phyloP scores from a whole-genome alignment of 805 yeast genomes.

The Cephaloascus fragrans region DNA sequence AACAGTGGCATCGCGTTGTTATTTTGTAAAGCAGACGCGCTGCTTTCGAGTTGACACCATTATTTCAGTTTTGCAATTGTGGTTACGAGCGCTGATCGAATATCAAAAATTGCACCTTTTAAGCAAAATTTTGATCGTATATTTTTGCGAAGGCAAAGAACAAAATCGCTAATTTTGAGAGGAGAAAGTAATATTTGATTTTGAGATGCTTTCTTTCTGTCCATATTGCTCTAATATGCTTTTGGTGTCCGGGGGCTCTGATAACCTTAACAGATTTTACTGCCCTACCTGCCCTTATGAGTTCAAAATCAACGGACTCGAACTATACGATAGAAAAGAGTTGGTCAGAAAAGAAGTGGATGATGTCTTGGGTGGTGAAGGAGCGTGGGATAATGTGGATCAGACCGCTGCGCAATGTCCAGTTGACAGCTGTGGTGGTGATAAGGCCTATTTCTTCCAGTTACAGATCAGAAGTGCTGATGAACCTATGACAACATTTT shows the following conservation, averaged over 20 bases:
- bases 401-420: constrained; percentile 94
- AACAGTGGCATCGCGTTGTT: no score
- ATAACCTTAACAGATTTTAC: constrained; percentile 57
- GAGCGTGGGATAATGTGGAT: constrained; percentile 98
- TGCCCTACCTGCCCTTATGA: constrained; percentile 96
- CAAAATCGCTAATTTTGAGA: background rate
- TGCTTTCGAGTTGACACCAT: no score
- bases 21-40: no score
- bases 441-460: constrained; percentile 93
- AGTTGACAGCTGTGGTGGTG: constrained; percentile 72
- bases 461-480: constrained; percentile 95
- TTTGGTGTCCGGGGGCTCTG: constrained; percentile 52
- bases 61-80: no score
- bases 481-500: constrained; percentile 98
- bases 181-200: background rate
- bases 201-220: constrained; percentile 82
- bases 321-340: constrained; percentile 75
- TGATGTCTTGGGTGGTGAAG: constrained; percentile 93
- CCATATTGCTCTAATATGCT: constrained; percentile 93
- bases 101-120: no score
- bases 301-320: constrained; percentile 77
- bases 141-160: background rate
- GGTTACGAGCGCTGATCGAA: background rate
- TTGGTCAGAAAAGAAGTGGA: constrained; percentile 86
- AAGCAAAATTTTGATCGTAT: no score